These are phyloP conservation scores for Ligustrum vulgare DNA, from an alignment of 257 asterid species.

Conservation along the genomic window DNA sequence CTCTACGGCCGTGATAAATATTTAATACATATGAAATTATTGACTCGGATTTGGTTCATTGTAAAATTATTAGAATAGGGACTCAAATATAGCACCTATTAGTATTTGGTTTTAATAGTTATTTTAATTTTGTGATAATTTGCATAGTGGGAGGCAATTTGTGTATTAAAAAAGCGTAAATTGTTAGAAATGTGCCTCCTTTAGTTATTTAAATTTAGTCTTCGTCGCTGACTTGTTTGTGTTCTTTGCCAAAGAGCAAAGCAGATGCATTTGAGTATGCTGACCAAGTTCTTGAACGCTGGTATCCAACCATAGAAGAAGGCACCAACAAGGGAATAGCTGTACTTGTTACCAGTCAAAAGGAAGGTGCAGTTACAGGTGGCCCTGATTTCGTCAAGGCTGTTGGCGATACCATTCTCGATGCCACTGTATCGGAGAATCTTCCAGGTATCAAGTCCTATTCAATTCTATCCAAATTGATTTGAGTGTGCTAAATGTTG, in stretches of 20 bases:
- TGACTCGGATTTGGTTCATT: too few species aligned
- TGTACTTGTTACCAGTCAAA: conserved; percentile 96
- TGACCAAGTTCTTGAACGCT: conserved; percentile 80
- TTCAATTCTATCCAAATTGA: background rate
- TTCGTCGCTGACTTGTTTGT: background rate
- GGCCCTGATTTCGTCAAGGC: conserved; percentile 91
- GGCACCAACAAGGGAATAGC: conserved; percentile 87
- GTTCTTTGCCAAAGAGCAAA: conserved; percentile 64
- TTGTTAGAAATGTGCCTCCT: background rate
- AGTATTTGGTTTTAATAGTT: too few species aligned
- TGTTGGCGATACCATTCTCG: conserved; percentile 90
- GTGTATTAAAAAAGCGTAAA: background rate
- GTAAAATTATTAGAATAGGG: too few species aligned
- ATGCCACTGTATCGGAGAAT: conserved; percentile 89
- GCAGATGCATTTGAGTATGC: conserved; percentile 99
- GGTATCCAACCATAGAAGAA: conserved; percentile 90
- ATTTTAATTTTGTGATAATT: background rate
- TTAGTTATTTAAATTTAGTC: background rate
- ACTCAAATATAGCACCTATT: too few species aligned
- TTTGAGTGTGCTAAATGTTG: background rate
- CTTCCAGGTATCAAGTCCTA: conserved; percentile 63
- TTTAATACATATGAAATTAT: too few species aligned
- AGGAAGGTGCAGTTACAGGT: conserved; percentile 97
- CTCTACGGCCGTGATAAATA: too few species aligned
- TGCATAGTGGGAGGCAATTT: background rate